Percentiles rank a stretch among this genome's conserved stretches.
Evolutionary conservation across 768 basidiomycete genomes (phyloP).

Genomic region (Sporobolomyces phaffii): DNA sequence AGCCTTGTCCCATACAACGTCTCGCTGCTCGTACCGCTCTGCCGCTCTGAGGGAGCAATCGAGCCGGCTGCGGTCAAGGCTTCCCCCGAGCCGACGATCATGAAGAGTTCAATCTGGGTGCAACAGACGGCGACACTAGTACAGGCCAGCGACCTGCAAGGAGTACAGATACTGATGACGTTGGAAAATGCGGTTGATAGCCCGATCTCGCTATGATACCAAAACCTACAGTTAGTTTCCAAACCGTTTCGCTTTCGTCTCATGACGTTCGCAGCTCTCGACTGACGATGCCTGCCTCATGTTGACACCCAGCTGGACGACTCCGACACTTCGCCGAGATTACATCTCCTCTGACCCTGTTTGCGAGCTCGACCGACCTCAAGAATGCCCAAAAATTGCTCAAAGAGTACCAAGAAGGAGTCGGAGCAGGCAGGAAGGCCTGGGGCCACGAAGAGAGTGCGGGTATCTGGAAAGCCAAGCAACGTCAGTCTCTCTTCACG

Average conservation of each 20-base stretch:
- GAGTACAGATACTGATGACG: too few species aligned
- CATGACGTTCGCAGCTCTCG: too few species aligned
- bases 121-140: too few species aligned
- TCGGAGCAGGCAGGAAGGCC: conserved; percentile 25
- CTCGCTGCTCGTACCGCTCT: too few species aligned
- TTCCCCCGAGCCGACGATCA: too few species aligned
- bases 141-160: too few species aligned
- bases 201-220: conserved; percentile 32
- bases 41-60: too few species aligned
- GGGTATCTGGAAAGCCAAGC: conserved; percentile 39
- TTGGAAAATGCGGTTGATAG: too few species aligned
- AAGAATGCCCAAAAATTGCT: conserved; percentile 35
- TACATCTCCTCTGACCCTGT: conserved; percentile 43
- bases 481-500: conserved; percentile 34
- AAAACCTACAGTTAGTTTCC: conserved; percentile 35
- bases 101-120: too few species aligned
- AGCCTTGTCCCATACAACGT: too few species aligned
- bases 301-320: conserved; percentile 41
- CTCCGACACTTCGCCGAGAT: conserved; percentile 40
- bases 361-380: conserved; percentile 36
- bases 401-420: conserved; percentile 35
- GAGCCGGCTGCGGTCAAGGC: too few species aligned
- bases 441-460: conserved; percentile 34
- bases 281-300: too few species aligned
- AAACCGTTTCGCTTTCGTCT: neutral